Evolutionary conservation across 2,329 filamentous ascomycete genomes (phyloP), one percentile per base, ranked within the genome.

Genomic region (Arthrinium phaeospermum): DNA sequence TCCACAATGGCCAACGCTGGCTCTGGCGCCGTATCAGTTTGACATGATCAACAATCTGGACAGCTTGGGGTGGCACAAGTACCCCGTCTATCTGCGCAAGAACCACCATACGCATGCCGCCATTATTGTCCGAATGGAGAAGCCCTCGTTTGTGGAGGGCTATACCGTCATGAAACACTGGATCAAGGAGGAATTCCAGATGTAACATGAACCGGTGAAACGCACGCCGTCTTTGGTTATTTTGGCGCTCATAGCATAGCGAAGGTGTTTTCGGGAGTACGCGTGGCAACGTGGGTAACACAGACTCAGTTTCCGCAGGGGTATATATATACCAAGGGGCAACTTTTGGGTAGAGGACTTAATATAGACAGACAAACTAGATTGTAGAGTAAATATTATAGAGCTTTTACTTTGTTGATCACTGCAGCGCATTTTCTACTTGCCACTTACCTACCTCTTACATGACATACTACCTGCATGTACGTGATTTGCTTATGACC

Each of bases 61-160:
- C 77, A 80, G 81, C n/a, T 79, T 92, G 2, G 86, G 87, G 5
- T 92, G 90, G 88, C 85, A 86, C 68, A 93, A 92, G 80, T 91
- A 90, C 75, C 89, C 88, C 0, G 90, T 95, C 4, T 91, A 92
- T 83, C 95, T 96, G 51, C 92, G 93, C 75, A 93, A 95, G 7
- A 88, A 91, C 71, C 84, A 87, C n/a, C 94, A 98, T 80, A 94
- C 90, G 73, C 96, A 98, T 81, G 96, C 95, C 0, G 95, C 95
- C 3, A 97, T 98, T 68, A 94, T 98, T 75, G 91, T 97, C 47
- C 89, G 96, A 49, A 89, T 86, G 72, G 89, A 92, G 51, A 91
- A 90, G 79, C 84, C 87, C 70, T 84, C 82, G 0, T 97, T 95
- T 77, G 86, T 88, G 2, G 95, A 98, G 82, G 96, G 96, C 0